Evolutionary conservation across 208 protist species (phyloP), one percentile per base, ranked within the genome.

Genomic region (Trypanosoma brucei): DNA sequence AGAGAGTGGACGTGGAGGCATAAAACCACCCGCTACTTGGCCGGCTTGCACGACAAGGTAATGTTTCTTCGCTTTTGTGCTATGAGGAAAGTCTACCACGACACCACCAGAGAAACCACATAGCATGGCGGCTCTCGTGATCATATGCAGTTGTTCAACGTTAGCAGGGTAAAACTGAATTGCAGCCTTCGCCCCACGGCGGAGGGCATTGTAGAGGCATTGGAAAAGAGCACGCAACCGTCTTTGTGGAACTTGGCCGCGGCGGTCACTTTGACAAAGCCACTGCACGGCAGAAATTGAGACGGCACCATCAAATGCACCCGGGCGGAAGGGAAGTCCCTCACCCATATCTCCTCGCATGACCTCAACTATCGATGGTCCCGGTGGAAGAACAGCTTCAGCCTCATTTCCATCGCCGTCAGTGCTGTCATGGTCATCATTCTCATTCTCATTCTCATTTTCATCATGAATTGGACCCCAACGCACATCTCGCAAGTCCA

Each of bases 241-340:
- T 55, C 86, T 84, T 54, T 94, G 78, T 3, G 98, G 98, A 3
- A 98, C 93, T 63, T 98, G 86, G 22, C 77, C 79, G 37, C 65
- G 82, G 50, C 89, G 91, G 66, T 99, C 97, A 42, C 95, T 96
- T 79, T 99, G 98, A 76, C 97, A 99, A 7, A 99, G 85, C 98
- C 98, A 99, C 77, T 99, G 98, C 31, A 99, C 54, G 2, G 96
- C 98, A 30, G 98, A 99, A 55, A 99, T 98, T 56, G 87, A 97
- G 55, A 99, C 96, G 30, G 86, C 96, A 6, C 94, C 98, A 75
- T 99, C 98, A 85, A 99, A 99, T 22, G 79, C 81, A 45, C 96
- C 98, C 2, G 98, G 82, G 37, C 97, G 83, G 72, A 99, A 99
- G 11, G 87, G 86, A 0, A 99, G 58, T 30, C 98, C 98, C 11